Evolutionary conservation across 495 filamentous ascomycete genomes (phyloP).

Genomic region (Penicillium flavigenum): DNA sequence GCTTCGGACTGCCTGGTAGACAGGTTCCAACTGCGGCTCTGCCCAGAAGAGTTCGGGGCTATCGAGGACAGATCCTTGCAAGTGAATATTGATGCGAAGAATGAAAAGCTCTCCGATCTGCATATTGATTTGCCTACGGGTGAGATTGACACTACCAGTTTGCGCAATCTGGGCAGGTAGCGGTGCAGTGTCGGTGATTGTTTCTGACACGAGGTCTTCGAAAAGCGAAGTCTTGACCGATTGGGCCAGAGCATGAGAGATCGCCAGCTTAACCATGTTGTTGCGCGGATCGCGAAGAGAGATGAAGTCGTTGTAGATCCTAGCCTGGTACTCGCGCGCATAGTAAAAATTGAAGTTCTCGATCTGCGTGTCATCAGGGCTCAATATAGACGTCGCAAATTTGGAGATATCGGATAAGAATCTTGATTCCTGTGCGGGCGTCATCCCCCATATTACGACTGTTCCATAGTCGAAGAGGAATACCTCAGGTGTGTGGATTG

Average conservation of each 20-base stretch:
- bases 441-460: conserved; percentile 99
- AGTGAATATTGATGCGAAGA: conserved; percentile 92
- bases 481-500: conserved; percentile 86
- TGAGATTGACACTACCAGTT: conserved; percentile 85
- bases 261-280: conserved; percentile 97
- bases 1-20: conserved; percentile 90
- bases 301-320: conserved; percentile 99
- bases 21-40: conserved; percentile 91
- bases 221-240: conserved; percentile 96
- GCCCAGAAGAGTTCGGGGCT: conserved; percentile 98
- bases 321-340: conserved; percentile 91
- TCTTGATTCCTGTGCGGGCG: conserved; percentile 72
- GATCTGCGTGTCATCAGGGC: conserved; percentile 83
- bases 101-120: conserved; percentile 98
- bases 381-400: conserved; percentile 88
- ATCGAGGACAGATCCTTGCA: conserved; percentile 96
- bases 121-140: conserved; percentile 89
- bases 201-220: conserved; percentile 91
- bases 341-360: conserved; percentile 99
- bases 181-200: conserved; percentile 84
- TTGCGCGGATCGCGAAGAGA: conserved; percentile 86
- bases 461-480: conserved; percentile 98
- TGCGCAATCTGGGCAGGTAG: conserved; percentile 86
- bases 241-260: conserved; percentile 91
- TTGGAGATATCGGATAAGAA: conserved; percentile 95